Evolutionary conservation across 441 rosid genomes (phyloP), one percentile per base, ranked within the genome.

Genomic region (Aquilaria agallochum): DNA sequence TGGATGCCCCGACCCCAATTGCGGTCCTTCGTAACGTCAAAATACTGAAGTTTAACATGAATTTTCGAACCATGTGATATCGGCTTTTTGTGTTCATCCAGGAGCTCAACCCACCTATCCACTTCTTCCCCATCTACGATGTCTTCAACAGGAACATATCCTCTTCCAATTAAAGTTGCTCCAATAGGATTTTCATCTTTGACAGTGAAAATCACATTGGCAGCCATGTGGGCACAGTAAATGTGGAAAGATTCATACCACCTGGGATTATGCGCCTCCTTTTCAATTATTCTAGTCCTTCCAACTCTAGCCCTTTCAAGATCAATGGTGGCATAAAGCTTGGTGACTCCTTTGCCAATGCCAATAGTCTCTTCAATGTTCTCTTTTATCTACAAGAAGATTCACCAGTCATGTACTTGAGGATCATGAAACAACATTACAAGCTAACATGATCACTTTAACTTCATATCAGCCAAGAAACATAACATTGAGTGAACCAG

Each of bases 161-260:
- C 55, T 52, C 20, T 52, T 11, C 55, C 55, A 9, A 52, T 52
- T 9, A n/a, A 8, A 11, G 20, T 52, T 2, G 20, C 55, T 49
- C 55, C 55, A 1, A 11, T 11, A 8, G 20, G 9, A n/a, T 20
- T 52, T 0, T 1, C 31, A 11, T 20, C 31, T 52, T 52, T 52
- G 27, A 52, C 20, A 31, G 55, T 52, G 55, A 52, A 52, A 3
- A n/a, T n/a, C 13, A 52, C 20, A 52, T n/a, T 3, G 20, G 55
- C 20, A 9, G 20, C 55, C 5, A 3, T 2, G 20, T 52, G 55
- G 3, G 55, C 55, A 20, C 55, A 52, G 20, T 52, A 52, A 15
- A 52, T 52, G 55, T n/a, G 55, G 31, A 52, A 52, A 9, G 20
- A 11, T 8, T 52, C 55, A 31, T 52, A 8, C 55, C 55, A 52